Percentiles rank a stretch among this genome's conserved stretches.
phyloP scores from a whole-genome alignment of 768 basidiomycete species.

The Mycena sanguinolenta region DNA sequence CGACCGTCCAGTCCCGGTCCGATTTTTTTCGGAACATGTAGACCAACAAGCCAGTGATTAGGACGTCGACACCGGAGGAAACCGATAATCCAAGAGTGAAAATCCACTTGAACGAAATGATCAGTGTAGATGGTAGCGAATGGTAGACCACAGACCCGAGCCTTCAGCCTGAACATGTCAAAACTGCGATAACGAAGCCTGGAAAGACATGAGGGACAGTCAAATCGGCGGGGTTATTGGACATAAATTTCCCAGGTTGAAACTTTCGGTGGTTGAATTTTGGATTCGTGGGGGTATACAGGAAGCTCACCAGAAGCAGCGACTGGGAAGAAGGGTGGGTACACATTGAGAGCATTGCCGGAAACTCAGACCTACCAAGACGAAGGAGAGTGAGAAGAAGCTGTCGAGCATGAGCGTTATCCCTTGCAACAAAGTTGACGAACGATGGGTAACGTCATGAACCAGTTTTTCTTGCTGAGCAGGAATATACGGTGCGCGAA shows the following conservation, averaged over 20 bases:
- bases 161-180: slow-evolving; percentile 38
- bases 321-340: no score
- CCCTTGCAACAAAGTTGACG: no score
- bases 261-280: no score
- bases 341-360: no score
- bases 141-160: slow-evolving; percentile 38
- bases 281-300: background rate
- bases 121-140: no score
- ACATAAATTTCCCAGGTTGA: slow-evolving; percentile 32
- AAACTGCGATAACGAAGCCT: slow-evolving; percentile 47
- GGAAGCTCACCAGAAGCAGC: slow-evolving; percentile 30
- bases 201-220: no score
- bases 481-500: slow-evolving; percentile 12
- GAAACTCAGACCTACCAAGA: no score
- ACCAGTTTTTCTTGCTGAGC: slow-evolving; percentile 52
- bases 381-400: slow-evolving; percentile 50
- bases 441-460: slow-evolving; percentile 51
- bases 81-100: slow-evolving; percentile 67
- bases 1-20: slow-evolving; percentile 53
- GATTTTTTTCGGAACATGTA: slow-evolving; percentile 56
- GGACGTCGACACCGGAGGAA: slow-evolving; percentile 61
- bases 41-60: slow-evolving; percentile 62
- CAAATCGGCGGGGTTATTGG: no score
- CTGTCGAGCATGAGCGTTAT: slow-evolving; percentile 24
- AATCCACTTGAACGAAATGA: slow-evolving; percentile 56